Base-by-base conservation (phyloP, 2,329 filamentous ascomycete genomes). In the Ceratocystiopsis minuta region DNA sequence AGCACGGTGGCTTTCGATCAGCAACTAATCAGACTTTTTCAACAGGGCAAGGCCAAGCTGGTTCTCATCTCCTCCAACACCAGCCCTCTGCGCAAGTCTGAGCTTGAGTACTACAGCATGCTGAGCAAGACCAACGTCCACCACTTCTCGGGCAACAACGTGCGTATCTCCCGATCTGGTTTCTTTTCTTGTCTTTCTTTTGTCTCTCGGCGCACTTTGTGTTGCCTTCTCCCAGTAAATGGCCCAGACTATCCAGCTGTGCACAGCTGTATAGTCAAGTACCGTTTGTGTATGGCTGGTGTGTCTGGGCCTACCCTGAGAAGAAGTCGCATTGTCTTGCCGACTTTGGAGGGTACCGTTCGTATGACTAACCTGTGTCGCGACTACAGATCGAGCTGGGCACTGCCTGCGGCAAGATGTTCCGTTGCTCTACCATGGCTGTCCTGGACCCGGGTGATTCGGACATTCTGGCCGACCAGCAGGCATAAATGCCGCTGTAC, bases 111-210 rank as follows among this genome's bases (percentile, higher is more conserved):
- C 71, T 86, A 87, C 72, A 75, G 75, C 63, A 90, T 90, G 84
- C 67, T 93, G 58, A 79, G 78, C 64, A 94, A 96, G 79, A 84
- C 80, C 57, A 78, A 81, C 52, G 88, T 96, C 59, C 88, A 96
- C 75, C 90, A 98, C 75, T 96, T 95, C 72, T 75, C 75, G 55
- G 90, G 90, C 59, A 94, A 92, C 80, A 96, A 96, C 78, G 88
- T 96, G 80, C 80, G 88, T 85, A 44, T 36, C 36, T 33, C 16
- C 33, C 39, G 17, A 16, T 36, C 41, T 17, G 16, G 36, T 37
- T 40, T 46, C 46, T 46, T 46, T 49, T 44, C 38, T 47, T 38
- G 36, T 37, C 40, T 46, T 46, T 46, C 45, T 49, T 44, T 38
- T 47, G 38, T 20, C 37, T 7, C 35, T 32, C 17, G 9, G 36